phyloP scores from a whole-genome alignment of 106 monocot genomes.

The Acorus calamus region DNA sequence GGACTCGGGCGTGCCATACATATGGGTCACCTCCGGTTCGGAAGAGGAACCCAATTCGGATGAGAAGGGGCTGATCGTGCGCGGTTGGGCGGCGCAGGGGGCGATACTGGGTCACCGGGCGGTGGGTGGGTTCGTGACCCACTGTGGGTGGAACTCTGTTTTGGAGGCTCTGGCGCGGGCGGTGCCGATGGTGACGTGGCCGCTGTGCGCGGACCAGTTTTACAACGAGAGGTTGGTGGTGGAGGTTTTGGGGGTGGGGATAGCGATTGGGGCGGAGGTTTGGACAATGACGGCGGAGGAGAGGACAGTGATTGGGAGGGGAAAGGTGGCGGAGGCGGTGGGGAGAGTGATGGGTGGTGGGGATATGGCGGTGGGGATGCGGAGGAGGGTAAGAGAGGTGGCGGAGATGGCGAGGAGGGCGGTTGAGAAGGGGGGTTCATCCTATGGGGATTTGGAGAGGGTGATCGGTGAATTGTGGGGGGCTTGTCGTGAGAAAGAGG shows the following conservation, averaged over 20 bases:
- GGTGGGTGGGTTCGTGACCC: conserved; percentile 39
- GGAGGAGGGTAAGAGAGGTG: conserved; percentile 15
- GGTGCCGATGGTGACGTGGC: conserved; percentile 30
- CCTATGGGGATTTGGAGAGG: background rate
- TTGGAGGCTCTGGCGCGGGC: conserved; percentile 22
- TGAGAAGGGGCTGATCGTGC: conserved; percentile 3
- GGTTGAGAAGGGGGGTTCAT: conserved; percentile 20
- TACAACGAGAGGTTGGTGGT: conserved; percentile 25
- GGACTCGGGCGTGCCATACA: conserved; percentile 1
- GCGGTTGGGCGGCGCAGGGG: conserved; percentile 22
- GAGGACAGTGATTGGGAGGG: background rate
- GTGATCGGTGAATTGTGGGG: conserved; percentile 3
- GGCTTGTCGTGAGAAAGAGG: too few species aligned
- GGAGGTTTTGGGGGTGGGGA: conserved; percentile 14
- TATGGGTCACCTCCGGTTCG: conserved; percentile 8
- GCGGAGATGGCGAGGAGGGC: conserved; percentile 15
- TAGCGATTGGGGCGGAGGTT: background rate
- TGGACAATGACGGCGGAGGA: background rate
- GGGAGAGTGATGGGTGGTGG: conserved; percentile 8
- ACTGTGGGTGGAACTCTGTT: conserved; percentile 49
- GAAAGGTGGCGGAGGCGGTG: conserved; percentile 1
- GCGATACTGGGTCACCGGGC: conserved; percentile 16
- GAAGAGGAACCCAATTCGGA: background rate
- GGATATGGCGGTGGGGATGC: conserved; percentile 9
- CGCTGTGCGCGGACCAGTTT: conserved; percentile 23